phyloP scores from a whole-genome alignment of 1,284 basidiomycete genomes.

The Moniliella sp. region DNA sequence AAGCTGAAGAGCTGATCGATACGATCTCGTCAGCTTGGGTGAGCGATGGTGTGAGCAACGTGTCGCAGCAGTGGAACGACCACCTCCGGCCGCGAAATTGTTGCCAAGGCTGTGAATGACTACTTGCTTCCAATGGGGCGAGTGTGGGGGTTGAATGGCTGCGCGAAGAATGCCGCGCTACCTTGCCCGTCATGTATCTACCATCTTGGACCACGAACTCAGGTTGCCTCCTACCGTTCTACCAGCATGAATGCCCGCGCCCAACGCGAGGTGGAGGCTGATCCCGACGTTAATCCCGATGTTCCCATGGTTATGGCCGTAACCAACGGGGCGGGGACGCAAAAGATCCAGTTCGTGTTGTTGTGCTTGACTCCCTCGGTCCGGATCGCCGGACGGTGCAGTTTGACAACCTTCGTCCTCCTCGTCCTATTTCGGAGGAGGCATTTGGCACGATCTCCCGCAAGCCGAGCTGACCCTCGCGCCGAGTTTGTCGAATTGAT shows the following conservation, averaged over 20 bases:
- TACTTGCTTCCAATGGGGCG: constrained; percentile 59
- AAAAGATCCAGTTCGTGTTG: constrained; percentile 64
- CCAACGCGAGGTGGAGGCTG: constrained; percentile 5
- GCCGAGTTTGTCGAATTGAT: constrained; percentile 58
- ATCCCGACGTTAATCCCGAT: constrained; percentile 43
- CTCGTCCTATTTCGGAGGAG: constrained; percentile 6
- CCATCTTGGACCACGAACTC: constrained; percentile 28
- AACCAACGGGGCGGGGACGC: constrained; percentile 82
- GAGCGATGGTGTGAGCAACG: constrained; percentile 64
- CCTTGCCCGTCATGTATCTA: constrained; percentile 9
- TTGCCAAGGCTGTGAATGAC: constrained; percentile 55
- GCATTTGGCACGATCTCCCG: background rate
- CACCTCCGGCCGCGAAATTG: constrained; percentile 56
- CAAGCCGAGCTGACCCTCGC: constrained; percentile 15
- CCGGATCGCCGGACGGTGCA: constrained; percentile 67
- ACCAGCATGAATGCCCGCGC: constrained; percentile 19
- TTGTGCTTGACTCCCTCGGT: constrained; percentile 54
- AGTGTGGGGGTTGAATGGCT: constrained; percentile 73
- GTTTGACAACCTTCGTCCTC: constrained; percentile 45
- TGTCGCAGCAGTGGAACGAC: constrained; percentile 75
- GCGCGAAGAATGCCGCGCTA: constrained; percentile 69
- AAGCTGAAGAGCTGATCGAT: constrained; percentile 48
- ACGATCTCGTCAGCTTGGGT: constrained; percentile 59
- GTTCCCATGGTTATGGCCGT: constrained; percentile 67
- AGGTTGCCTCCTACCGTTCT: constrained; percentile 48